Percentiles rank a stretch among this genome's conserved stretches.
Evolutionary conservation across 768 basidiomycete genomes (phyloP).

Genomic region (Boletus rex-veris): DNA sequence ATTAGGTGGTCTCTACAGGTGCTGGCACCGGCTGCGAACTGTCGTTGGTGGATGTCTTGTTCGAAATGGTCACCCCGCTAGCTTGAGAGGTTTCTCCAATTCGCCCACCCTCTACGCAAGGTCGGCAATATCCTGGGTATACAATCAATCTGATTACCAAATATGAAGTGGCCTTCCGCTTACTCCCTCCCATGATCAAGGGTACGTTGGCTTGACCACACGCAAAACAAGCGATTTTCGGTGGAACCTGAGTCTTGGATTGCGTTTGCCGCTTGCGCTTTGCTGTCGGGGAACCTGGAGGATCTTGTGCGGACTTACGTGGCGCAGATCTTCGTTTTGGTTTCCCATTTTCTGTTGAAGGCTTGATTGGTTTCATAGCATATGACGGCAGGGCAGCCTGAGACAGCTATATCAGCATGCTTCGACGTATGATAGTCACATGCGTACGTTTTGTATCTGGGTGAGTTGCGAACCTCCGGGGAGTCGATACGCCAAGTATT

Average conservation of each 20-base stretch:
- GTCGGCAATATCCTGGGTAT: constrained; percentile 60
- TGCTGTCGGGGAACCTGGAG: constrained; percentile 17
- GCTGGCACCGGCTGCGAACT: constrained; percentile 1
- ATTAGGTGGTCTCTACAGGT: constrained; percentile 1
- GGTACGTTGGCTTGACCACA: constrained; percentile 71
- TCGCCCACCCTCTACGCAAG: constrained; percentile 58
- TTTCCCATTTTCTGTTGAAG: constrained; percentile 38
- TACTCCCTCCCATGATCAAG: constrained; percentile 71
- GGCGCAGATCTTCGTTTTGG: constrained; percentile 35
- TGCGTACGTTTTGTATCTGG: constrained; percentile 57
- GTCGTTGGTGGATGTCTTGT: neutral
- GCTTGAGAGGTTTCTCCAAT: constrained; percentile 32
- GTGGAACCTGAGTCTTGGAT: constrained; percentile 33
- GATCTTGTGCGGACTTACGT: constrained; percentile 30
- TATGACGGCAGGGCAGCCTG: constrained; percentile 48
- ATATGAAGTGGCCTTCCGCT: constrained; percentile 28
- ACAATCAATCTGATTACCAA: neutral
- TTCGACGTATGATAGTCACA: neutral
- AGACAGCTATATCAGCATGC: neutral
- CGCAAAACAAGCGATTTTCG: constrained; percentile 50
- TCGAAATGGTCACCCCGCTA: neutral
- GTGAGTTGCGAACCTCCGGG: constrained; percentile 52
- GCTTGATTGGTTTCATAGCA: constrained; percentile 57
- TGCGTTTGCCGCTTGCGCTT: constrained; percentile 44
- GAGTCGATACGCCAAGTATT: constrained; percentile 56